Evolutionary conservation across 2,329 filamentous ascomycete genomes (phyloP), one percentile per base, ranked within the genome.

Genomic region (Trichoderma sp.): DNA sequence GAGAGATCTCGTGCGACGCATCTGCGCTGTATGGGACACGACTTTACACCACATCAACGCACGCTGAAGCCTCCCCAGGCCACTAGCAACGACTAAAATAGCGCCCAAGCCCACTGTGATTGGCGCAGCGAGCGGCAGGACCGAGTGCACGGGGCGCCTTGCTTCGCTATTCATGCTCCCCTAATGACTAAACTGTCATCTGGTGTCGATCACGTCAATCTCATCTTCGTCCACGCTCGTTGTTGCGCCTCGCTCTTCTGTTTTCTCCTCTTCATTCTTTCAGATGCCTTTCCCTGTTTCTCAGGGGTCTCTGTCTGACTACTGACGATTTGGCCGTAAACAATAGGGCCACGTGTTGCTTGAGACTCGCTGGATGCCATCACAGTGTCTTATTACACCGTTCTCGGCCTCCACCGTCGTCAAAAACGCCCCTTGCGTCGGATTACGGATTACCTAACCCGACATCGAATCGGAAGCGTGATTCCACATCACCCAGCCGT

Each of bases 381-480:
- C 54, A 51, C 39, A 55, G 39, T 28, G 39, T 18, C 54, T 51
- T 14, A 37, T 58, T 51, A 28, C 39, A 30, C 64, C 64, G 64
- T 66, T 66, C 46, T 58, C 64, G 54, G 64, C 30, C 51, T 66
- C 63, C 51, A 8, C 37, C 52, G 43, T 30, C 34, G 13, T 37
- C 18, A 46, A 26, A 34, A 26, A 66, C n/a, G 34, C 54, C 64
- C 64, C 64, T 66, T 66, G 54, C 54, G 54, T 66, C 52, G 39
- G 64, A 46, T 66, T 66, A 66, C 52, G 39, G 64, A 46, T 66
- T 66, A 66, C 64, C 64, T 66, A 66, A 66, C 54, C 64, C 14
- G 54, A 66, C 52, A 6, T 51, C 54, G 28, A 58, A 66, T 34
- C 54, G 54, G 64, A 46, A 59, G 13, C 37, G 26, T 66, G 64